Evolutionary conservation across 805 yeast genomes (phyloP).

Genomic region (Maudiozyma barnettii): DNA sequence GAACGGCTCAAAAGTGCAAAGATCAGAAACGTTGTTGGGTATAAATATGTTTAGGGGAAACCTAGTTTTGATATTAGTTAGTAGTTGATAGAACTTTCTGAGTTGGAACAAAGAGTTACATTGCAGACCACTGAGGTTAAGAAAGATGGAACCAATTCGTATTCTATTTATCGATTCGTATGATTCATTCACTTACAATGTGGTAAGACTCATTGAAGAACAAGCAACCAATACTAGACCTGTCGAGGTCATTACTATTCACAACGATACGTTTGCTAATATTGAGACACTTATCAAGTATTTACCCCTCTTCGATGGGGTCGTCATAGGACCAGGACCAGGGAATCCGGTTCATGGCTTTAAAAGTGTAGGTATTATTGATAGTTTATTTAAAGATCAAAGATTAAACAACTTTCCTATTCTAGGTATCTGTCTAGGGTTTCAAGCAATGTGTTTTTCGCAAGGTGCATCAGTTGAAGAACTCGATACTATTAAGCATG

Average conservation of each 20-base stretch:
- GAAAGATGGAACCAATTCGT: slow-evolving; percentile 11
- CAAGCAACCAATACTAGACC: slow-evolving; percentile 22
- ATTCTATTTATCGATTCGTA: slow-evolving; percentile 65
- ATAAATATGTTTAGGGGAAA: no score
- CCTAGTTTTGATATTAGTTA: no score
- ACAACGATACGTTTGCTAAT: slow-evolving; percentile 29
- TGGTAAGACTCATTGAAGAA: slow-evolving; percentile 49
- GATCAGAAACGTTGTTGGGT: no score
- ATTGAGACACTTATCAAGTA: slow-evolving; percentile 32
- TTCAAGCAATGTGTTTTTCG: slow-evolving; percentile 66
- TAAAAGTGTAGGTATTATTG: slow-evolving; percentile 65
- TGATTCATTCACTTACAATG: slow-evolving; percentile 88
- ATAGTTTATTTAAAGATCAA: slow-evolving; percentile 38
- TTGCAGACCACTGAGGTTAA: no score
- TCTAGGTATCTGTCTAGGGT: slow-evolving; percentile 88
- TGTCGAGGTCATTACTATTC: slow-evolving; percentile 30
- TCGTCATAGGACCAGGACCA: slow-evolving; percentile 95
- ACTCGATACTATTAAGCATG: slow-evolving; percentile 63
- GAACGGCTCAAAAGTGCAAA: no score
- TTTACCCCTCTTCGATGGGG: slow-evolving; percentile 53
- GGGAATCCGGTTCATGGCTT: slow-evolving; percentile 61
- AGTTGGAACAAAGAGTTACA: no score
- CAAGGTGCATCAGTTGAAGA: slow-evolving; percentile 48
- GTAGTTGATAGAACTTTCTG: no score
- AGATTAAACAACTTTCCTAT: slow-evolving; percentile 42